Conservation (phyloP, 2,329 filamentous ascomycete genomes). For the Aspergillus uvarum region DNA sequence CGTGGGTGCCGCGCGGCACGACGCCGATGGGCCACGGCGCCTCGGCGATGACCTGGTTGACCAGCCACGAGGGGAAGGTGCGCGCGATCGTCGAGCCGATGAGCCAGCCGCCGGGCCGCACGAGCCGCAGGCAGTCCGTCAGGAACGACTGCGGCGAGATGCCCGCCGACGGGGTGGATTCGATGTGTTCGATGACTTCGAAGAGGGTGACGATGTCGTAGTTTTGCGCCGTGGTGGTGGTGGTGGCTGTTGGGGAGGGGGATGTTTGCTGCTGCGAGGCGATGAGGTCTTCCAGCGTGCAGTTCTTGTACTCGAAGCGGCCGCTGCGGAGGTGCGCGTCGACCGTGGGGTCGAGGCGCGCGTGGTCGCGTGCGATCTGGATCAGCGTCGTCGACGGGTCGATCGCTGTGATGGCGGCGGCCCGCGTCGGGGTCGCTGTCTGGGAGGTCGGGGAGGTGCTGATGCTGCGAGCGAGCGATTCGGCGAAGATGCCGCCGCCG, state of each 20-base stretch:
- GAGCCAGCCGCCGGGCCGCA: slow-evolving; percentile 90
- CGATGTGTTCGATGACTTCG: slow-evolving; percentile 93
- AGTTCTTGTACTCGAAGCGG: slow-evolving; percentile 68
- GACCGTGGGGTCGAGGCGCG: slow-evolving; percentile 69
- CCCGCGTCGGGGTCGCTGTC: slow-evolving; percentile 27
- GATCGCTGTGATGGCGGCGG: slow-evolving; percentile 46
- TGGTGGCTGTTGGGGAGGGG: slow-evolving; percentile 13
- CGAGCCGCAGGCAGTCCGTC: slow-evolving; percentile 56
- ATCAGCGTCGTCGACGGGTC: slow-evolving; percentile 47
- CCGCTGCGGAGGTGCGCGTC: slow-evolving; percentile 51
- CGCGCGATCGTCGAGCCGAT: slow-evolving; percentile 89
- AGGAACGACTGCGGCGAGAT: slow-evolving; percentile 69
- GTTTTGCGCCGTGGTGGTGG: slow-evolving; percentile 18
- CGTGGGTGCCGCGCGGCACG: slow-evolving; percentile 89
- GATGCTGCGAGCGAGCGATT: slow-evolving; percentile 52
- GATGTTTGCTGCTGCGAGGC: neutral
- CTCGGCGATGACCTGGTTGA: slow-evolving; percentile 90
- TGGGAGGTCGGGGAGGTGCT: neutral
- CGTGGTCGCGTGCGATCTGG: slow-evolving; percentile 71
- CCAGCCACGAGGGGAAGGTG: slow-evolving; percentile 84
- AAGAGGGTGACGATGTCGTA: slow-evolving; percentile 87
- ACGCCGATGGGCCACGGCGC: slow-evolving; percentile 68
- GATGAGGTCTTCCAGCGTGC: slow-evolving; percentile 66
- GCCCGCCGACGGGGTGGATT: slow-evolving; percentile 67
- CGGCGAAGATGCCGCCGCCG: slow-evolving; percentile 94